Conservation (phyloP, 2,329 filamentous ascomycete species). For the Orbilia ellipsospora region DNA sequence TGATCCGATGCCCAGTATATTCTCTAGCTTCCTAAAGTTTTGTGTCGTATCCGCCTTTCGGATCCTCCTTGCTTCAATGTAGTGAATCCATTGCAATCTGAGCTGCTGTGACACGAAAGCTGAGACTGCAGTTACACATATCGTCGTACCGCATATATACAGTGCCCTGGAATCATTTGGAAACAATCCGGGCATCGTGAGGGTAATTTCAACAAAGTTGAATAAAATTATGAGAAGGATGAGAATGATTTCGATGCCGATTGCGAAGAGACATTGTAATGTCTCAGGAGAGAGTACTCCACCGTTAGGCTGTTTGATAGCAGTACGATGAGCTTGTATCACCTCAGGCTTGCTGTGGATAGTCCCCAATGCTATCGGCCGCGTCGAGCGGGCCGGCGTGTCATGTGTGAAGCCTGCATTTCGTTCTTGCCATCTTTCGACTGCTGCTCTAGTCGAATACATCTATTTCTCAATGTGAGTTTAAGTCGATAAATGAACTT, state of each 20-base stretch:
- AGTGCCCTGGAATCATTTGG: conserved; percentile 51
- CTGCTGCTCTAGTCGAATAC: conserved; percentile 49
- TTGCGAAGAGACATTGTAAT: conserved; percentile 44
- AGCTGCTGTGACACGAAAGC: conserved; percentile 41
- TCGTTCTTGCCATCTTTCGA: conserved; percentile 53
- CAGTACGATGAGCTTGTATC: conserved; percentile 15
- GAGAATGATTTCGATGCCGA: conserved; percentile 34
- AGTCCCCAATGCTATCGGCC: conserved; percentile 44
- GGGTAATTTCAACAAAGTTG: conserved; percentile 41
- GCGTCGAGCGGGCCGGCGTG: conserved; percentile 25
- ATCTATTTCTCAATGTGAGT: conserved; percentile 23
- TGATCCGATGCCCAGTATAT: conserved; percentile 39
- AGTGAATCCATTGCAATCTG: conserved; percentile 48
- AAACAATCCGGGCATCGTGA: conserved; percentile 48
- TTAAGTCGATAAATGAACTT: background rate
- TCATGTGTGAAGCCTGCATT: conserved; percentile 38
- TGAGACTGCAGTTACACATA: conserved; percentile 36
- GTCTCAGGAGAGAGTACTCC: conserved; percentile 30
- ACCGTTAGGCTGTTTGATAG: conserved; percentile 6
- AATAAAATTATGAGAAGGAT: conserved; percentile 42
- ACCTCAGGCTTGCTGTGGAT: conserved; percentile 44
- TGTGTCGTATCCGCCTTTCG: conserved; percentile 38
- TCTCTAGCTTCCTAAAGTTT: conserved; percentile 44
- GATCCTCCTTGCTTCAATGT: conserved; percentile 34
- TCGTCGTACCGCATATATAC: conserved; percentile 42